Evolutionary conservation across 768 basidiomycete species (phyloP), one percentile per base, ranked within the genome.

Genomic region (Agaricus subrufescens): DNA sequence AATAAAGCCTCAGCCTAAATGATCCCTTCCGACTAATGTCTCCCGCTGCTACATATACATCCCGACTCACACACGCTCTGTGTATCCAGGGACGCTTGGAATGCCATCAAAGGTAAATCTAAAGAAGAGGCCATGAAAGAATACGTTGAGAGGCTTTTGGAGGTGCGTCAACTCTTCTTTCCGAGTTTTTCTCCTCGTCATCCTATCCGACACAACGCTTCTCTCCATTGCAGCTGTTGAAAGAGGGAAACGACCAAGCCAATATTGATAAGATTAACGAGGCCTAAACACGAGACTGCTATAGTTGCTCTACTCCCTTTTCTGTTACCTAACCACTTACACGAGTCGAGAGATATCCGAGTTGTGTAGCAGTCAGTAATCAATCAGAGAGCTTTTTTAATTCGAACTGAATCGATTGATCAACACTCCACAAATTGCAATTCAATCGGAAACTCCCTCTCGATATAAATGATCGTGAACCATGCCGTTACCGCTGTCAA

Each of bases 51-150:
- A 34, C 11, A 11, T 31, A 34, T 8, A 34, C 34, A 34, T 11
- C 34, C 34, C 34, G 2, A 34, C 34, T 34, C 4, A 34, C 19
- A 19, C 19, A 19, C 34, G 34, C 34, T 34, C 53, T 46, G 5
- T 12, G 43, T 44, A 44, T 46, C 46, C 63, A 94, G 93, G 94
- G 84, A 91, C 65, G 96, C 95, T 23, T 97, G 94, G 92, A 79
- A 84, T 10, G 66, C 60, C 2, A 77, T 87, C 59, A 79, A 94
- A 73, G 94, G 90, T 40, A 79, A 69, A 34, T 76, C 83, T 45
- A 78, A 83, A 71, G 91, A 92, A 65, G 85, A 85, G 0, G 91
- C 93, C 8, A 73, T 78, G 70, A 64, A 68, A 60, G 74, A 81
- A 67, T 98, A 98, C 63, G 91, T 96, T 53, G 79, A 81, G 55